Base-by-base conservation (phyloP, 2,329 filamentous ascomycete genomes). In the Beauveria bassiana region DNA sequence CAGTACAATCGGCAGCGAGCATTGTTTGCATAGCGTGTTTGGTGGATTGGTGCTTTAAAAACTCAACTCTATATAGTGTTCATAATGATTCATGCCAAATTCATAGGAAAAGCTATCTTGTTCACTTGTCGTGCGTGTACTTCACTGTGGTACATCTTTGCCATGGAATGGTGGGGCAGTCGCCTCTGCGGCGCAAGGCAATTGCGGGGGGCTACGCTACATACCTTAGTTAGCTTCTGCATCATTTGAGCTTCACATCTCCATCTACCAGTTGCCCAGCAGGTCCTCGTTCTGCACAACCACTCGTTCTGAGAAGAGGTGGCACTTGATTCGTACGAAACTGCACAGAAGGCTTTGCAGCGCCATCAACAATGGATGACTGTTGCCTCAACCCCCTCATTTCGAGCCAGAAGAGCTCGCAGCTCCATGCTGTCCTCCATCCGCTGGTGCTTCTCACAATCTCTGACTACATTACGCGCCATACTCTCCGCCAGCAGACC, bases 381-480 rank as follows among this genome's bases (percentile, higher is more conserved):
- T 65, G 72, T 63, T 65, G 63, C 63, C 59, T 65, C 66, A 87
- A 86, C 67, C 78, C 85, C 59, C 80, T 90, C 64, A 72, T 91
- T 52, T 90, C 87, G 6, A 81, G 79, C 62, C 81, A 86, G 69
- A 88, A 86, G 74, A 81, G 85, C 66, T 82, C 83, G 47, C 90
- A 95, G 74, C 85, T 96, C 50, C 88, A 91, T 66, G 86, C 92
- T 61, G 86, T 92, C 68, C 85, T 99, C 20, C 95, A 99, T 70
- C 95, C 95, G 28, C 87, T 99, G 54, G 93, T 96, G 58, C 88
- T 98, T 66, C 90, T 99, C 76, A 96, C 90, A 66, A 95, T 99
- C 69, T 96, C 93, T 68, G 95, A 99, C 75, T 96, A 96, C 74
- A 92, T 98, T 73, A 96, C 93, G 62, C 86, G 95, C 63, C 93